phyloP scores from a whole-genome alignment of 768 basidiomycete species.

The Phaffia tasmanica region DNA sequence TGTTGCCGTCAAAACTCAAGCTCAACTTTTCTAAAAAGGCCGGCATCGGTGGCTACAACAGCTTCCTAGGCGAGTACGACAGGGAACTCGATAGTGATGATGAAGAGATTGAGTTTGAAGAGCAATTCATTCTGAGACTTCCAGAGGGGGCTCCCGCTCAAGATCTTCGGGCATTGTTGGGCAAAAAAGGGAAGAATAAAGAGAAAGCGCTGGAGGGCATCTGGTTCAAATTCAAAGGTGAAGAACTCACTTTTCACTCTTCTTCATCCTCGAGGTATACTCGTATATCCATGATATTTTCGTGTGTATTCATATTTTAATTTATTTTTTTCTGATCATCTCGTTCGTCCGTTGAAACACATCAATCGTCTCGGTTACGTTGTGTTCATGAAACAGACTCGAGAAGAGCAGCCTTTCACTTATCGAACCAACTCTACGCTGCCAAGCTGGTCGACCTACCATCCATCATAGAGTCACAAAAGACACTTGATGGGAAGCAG shows the following conservation, averaged over 20 bases:
- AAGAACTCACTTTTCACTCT: slow-evolving; percentile 9
- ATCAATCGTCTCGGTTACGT: not conserved
- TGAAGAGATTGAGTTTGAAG: slow-evolving; percentile 80
- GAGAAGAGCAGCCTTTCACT: slow-evolving; percentile 76
- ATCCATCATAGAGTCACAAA: slow-evolving; percentile 85
- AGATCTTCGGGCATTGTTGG: slow-evolving; percentile 38
- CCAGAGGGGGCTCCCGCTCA: slow-evolving; percentile 58
- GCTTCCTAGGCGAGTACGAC: slow-evolving; percentile 61
- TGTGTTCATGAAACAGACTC: slow-evolving; percentile 50
- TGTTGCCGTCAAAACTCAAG: slow-evolving; percentile 15
- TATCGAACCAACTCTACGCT: slow-evolving; percentile 66
- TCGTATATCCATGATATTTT: not conserved
- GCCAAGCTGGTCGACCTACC: slow-evolving; percentile 94
- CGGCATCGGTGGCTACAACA: slow-evolving; percentile 13
- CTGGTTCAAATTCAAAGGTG: slow-evolving; percentile 98
- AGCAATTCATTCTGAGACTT: slow-evolving; percentile 87
- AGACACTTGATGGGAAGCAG: slow-evolving; percentile 89
- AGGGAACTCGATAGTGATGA: slow-evolving; percentile 90
- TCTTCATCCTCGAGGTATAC: not conserved
- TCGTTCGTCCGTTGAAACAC: no score
- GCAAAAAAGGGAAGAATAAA: slow-evolving; percentile 64
- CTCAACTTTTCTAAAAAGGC: slow-evolving; percentile 18
- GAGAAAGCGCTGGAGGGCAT: slow-evolving; percentile 60
- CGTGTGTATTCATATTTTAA: not conserved
- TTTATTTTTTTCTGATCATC: not conserved